These are phyloP conservation scores for Phytophthora aleatoria DNA, from an alignment of 352 stramenopile genomes.

Conservation along the genomic window DNA sequence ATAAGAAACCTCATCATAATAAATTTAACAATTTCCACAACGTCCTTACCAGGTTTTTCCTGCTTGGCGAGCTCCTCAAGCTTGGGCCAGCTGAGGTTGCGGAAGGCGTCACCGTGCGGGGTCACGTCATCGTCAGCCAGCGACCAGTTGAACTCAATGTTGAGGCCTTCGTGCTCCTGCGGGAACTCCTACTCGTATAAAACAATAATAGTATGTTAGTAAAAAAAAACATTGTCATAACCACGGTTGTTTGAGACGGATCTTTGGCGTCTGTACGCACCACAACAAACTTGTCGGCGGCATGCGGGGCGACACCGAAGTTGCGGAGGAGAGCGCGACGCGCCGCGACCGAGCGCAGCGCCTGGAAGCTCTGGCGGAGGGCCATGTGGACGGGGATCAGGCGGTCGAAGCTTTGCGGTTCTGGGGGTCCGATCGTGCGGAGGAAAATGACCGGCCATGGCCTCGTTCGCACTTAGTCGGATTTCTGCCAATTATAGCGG, in stretches of 20 bases:
- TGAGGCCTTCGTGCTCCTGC: constrained; percentile 75
- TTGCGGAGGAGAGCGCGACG: constrained; percentile 42
- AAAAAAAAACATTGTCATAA: constrained; percentile 7
- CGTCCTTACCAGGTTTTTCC: constrained; percentile 51
- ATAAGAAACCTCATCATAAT: constrained; percentile 6
- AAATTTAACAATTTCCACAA: not conserved
- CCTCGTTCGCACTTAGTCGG: constrained; percentile 22
- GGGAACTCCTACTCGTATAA: constrained; percentile 59
- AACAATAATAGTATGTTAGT: constrained; percentile 2
- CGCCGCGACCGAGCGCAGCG: constrained; percentile 45
- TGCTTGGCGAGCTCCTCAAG: constrained; percentile 69
- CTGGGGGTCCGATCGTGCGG: constrained; percentile 40
- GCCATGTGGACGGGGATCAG: constrained; percentile 42
- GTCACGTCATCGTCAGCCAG: constrained; percentile 83
- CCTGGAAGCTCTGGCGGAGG: constrained; percentile 64
- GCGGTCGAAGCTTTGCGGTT: constrained; percentile 17
- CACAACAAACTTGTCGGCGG: constrained; percentile 81
- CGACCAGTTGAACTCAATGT: constrained; percentile 91
- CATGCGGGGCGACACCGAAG: constrained; percentile 60
- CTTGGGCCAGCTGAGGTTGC: constrained; percentile 76
- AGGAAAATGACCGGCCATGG: constrained; percentile 51
- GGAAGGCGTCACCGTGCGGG: constrained; percentile 75
- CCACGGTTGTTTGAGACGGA: not conserved
- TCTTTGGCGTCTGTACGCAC: constrained; percentile 35
- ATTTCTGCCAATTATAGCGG: constrained; percentile 33